Evolutionary conservation across 2,329 filamentous ascomycete genomes (phyloP).

Genomic region (Colletotrichum limetticola): DNA sequence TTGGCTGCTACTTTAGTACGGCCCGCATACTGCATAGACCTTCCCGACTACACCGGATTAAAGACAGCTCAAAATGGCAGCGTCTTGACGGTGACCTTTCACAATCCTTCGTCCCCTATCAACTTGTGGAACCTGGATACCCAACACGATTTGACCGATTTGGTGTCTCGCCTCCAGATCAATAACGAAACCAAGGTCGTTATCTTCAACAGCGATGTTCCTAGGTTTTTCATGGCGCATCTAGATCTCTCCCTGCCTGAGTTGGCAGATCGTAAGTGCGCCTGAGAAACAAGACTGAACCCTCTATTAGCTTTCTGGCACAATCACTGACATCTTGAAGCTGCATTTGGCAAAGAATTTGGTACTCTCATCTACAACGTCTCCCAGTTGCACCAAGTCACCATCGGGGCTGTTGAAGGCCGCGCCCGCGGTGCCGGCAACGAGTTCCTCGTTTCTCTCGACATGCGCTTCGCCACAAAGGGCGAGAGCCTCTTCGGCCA

Average conservation of each 20-base stretch:
- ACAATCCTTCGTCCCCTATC: neutral
- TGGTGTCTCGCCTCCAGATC: neutral
- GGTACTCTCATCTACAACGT: neutral
- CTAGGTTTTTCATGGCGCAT: neutral
- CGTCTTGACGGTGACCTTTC: neutral
- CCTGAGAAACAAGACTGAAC: too few species aligned
- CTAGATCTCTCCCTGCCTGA: neutral
- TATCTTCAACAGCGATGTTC: neutral
- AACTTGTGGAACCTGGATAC: neutral
- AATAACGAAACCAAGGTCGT: neutral
- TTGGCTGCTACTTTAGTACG: too few species aligned
- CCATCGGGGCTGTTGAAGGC: neutral
- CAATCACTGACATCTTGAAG: neutral
- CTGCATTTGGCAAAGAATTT: neutral
- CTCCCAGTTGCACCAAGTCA: neutral
- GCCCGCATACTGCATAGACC: too few species aligned
- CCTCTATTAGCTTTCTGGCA: too few species aligned
- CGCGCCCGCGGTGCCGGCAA: neutral
- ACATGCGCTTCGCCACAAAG: conserved; percentile 7
- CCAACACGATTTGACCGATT: neutral
- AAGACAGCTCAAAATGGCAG: neutral
- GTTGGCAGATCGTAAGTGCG: neutral
- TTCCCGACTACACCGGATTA: neutral
- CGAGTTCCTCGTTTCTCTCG: neutral
- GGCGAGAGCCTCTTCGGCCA: neutral